phyloP scores from a whole-genome alignment of 2,329 filamentous ascomycete species.

The Capronia americana region DNA sequence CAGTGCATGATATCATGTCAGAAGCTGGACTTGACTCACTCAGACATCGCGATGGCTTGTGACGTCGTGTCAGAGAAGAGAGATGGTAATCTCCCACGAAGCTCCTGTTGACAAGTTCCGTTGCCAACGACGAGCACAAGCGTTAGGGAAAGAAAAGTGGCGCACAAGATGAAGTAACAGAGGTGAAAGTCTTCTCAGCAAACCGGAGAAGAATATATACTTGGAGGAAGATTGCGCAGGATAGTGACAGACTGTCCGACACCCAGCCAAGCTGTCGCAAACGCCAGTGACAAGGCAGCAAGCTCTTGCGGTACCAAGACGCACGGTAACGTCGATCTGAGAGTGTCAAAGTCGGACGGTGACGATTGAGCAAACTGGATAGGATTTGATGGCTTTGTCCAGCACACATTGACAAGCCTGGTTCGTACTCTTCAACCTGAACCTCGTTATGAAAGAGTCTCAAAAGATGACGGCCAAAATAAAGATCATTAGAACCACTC shows the following conservation, averaged over 20 bases:
- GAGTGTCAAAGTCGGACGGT: neutral
- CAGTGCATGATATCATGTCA: slow-evolving; percentile 7
- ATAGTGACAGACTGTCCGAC: neutral
- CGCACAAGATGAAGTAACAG: neutral
- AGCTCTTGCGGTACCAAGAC: neutral
- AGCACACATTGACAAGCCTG: neutral
- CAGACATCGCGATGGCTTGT: slow-evolving; percentile 33
- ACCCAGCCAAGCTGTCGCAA: neutral
- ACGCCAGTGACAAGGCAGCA: neutral
- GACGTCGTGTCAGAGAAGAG: slow-evolving; percentile 2
- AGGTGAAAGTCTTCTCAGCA: neutral
- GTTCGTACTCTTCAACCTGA: neutral
- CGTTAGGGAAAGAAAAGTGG: neutral
- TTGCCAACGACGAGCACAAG: neutral
- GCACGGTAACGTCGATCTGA: neutral
- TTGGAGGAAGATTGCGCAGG: neutral
- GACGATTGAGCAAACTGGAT: neutral
- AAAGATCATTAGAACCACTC: neutral
- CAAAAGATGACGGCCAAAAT: neutral
- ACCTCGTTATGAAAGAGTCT: neutral
- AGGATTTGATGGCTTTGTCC: neutral
- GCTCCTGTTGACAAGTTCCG: neutral
- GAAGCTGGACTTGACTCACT: slow-evolving; percentile 29
- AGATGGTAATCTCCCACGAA: neutral
- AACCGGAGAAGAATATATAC: slow-evolving; percentile 1